A percentile compares a stretch with the other conserved stretches of the same genome.
These are phyloP conservation scores for Claviceps capensis DNA, from an alignment of 2,329 filamentous ascomycete genomes.

Conservation along the genomic window DNA sequence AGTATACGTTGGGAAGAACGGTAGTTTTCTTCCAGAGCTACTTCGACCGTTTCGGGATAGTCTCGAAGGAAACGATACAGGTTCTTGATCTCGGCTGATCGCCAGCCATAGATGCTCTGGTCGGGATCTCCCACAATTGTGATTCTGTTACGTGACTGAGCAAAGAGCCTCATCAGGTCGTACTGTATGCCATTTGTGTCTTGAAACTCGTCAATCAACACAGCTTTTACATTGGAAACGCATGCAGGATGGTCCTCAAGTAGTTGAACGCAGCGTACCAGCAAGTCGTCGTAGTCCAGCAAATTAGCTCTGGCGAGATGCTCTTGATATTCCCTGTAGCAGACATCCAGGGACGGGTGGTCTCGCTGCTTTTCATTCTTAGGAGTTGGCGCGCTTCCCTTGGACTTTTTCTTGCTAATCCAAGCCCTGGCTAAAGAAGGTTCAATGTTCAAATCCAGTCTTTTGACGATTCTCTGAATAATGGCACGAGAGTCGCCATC, in stretches of 20 bases:
- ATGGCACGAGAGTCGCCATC: conserved; percentile 67
- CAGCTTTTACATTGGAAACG: conserved; percentile 78
- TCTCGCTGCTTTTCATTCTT: conserved; percentile 22
- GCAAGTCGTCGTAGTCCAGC: conserved; percentile 86
- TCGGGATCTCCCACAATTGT: conserved; percentile 95
- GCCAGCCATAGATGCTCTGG: conserved; percentile 95
- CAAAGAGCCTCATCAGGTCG: conserved; percentile 81
- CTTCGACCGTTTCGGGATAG: conserved; percentile 65
- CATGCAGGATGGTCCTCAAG: conserved; percentile 61
- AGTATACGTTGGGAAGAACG: conserved; percentile 80
- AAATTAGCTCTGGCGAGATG: conserved; percentile 65
- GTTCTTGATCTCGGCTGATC: conserved; percentile 85
- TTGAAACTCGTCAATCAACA: conserved; percentile 94
- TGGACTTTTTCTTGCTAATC: conserved; percentile 57
- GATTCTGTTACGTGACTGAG: conserved; percentile 58
- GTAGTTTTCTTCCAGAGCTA: conserved; percentile 89
- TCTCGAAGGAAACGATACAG: conserved; percentile 62
- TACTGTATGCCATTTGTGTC: conserved; percentile 95
- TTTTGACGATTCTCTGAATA: conserved; percentile 69
- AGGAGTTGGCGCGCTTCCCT: conserved; percentile 33
- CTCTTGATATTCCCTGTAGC: conserved; percentile 64
- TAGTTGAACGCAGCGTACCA: conserved; percentile 71
- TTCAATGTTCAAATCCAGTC: conserved; percentile 54
- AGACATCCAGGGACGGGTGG: conserved; percentile 49
- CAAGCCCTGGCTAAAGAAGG: conserved; percentile 55